phyloP scores from a whole-genome alignment of 31 red algal species.

The Odonthalia washingtoniensis region DNA sequence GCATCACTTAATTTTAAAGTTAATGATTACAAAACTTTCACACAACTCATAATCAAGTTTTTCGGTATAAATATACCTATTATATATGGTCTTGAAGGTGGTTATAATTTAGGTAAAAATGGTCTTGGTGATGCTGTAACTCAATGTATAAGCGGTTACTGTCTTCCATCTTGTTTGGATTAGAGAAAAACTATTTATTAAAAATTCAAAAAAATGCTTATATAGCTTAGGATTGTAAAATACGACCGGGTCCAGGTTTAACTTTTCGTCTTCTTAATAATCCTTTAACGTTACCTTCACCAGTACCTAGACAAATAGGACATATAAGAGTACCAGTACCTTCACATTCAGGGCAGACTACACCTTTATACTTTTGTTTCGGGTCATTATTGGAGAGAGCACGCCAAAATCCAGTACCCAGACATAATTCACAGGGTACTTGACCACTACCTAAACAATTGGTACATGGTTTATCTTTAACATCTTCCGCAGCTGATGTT shows the following conservation, averaged over 20 bases:
- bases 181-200: background rate
- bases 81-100: constrained; percentile 96
- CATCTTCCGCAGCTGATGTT: too few relatives aligned
- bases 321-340: constrained; percentile 78
- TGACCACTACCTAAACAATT: constrained; percentile 78
- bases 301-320: constrained; percentile 94
- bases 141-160: constrained; percentile 62
- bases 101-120: constrained; percentile 75
- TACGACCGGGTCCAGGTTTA: constrained; percentile 66
- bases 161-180: constrained; percentile 10
- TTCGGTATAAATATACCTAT: constrained; percentile 66
- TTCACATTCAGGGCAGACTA: constrained; percentile 88
- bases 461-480: constrained; percentile 54
- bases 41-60: constrained; percentile 60
- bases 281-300: constrained; percentile 74
- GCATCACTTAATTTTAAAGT: constrained; percentile 77
- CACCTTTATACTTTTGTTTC: constrained; percentile 90
- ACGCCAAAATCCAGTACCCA: constrained; percentile 95
- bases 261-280: constrained; percentile 76
- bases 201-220: too few relatives aligned
- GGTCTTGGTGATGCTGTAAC: constrained; percentile 62
- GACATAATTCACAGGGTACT: constrained; percentile 89
- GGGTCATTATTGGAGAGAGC: constrained; percentile 70
- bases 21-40: constrained; percentile 79
- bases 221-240: constrained; percentile 70